Evolutionary conservation across 2,329 filamentous ascomycete species (phyloP).

Genomic region (Aureobasidium sp.): DNA sequence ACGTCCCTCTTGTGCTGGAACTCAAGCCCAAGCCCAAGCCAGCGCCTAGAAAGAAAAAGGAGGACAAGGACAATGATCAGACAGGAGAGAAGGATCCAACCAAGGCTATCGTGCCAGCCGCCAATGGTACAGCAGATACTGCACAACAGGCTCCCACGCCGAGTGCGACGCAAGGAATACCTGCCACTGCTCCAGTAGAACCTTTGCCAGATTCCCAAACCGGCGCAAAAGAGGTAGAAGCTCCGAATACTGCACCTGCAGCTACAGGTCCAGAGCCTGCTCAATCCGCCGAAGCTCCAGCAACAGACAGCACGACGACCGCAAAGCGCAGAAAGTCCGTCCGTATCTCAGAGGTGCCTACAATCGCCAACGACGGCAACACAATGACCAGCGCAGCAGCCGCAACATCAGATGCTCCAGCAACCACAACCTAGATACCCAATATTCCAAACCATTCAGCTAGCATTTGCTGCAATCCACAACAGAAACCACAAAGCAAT

Average conservation of each 20-base stretch:
- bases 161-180: background rate
- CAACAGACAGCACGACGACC: background rate
- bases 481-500: background rate
- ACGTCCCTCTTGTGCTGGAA: slow-evolving; percentile 18
- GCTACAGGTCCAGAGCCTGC: background rate
- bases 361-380: background rate
- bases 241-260: background rate
- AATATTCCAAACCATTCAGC: background rate
- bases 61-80: slow-evolving; percentile 10
- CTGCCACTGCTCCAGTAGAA: background rate
- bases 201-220: background rate
- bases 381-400: background rate
- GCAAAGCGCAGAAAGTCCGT: slow-evolving; percentile 10
- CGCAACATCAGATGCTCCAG: background rate
- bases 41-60: slow-evolving; percentile 10
- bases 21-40: slow-evolving; percentile 13
- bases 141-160: background rate
- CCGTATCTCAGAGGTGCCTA: slow-evolving; percentile 5
- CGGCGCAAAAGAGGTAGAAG: background rate
- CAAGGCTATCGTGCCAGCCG: background rate
- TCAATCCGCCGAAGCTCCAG: background rate
- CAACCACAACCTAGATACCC: slow-evolving; percentile 11
- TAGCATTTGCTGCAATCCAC: background rate
- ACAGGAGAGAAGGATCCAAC: background rate
- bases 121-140: background rate